These are phyloP conservation scores for Iberis pinnata DNA, from an alignment of 345 rosid species.

Conservation along the genomic window DNA sequence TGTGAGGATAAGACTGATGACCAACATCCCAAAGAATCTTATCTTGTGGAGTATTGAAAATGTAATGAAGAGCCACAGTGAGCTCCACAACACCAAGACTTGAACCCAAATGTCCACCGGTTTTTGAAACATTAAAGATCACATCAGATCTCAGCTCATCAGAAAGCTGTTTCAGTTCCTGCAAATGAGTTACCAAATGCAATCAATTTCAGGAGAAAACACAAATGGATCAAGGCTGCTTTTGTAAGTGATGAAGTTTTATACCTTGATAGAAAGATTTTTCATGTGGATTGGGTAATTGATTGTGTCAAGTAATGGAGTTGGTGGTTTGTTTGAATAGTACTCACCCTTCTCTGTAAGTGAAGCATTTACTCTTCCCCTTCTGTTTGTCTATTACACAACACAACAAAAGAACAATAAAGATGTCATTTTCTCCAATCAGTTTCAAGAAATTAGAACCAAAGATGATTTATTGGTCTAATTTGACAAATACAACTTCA, in stretches of 20 bases:
- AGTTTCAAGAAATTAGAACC: not conserved
- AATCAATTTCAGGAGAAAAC: not conserved
- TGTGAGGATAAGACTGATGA: conserved; percentile 97
- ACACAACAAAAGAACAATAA: conserved; percentile 8
- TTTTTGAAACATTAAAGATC: conserved; percentile 79
- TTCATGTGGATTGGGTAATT: conserved; percentile 96
- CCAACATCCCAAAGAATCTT: conserved; percentile 97
- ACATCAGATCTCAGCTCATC: conserved; percentile 91
- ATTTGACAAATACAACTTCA: conserved; percentile 3
- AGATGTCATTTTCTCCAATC: conserved; percentile 13
- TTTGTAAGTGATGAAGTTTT: not conserved
- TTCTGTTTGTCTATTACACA: conserved; percentile 48
- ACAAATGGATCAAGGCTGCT: no score
- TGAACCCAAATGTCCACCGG: conserved; percentile 94
- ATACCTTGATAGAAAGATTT: conserved; percentile 71
- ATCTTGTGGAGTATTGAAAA: conserved; percentile 84
- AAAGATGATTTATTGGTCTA: not conserved
- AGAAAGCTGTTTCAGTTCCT: conserved; percentile 84
- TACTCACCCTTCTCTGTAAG: conserved; percentile 70
- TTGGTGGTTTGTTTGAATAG: conserved; percentile 67
- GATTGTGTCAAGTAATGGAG: conserved; percentile 88
- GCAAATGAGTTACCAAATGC: not conserved
- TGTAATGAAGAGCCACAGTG: conserved; percentile 93
- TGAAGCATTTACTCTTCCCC: conserved; percentile 52
- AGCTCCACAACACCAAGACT: conserved; percentile 99